phyloP scores from a whole-genome alignment of 2,329 filamentous ascomycete genomes.

The Zarea fungicola region DNA sequence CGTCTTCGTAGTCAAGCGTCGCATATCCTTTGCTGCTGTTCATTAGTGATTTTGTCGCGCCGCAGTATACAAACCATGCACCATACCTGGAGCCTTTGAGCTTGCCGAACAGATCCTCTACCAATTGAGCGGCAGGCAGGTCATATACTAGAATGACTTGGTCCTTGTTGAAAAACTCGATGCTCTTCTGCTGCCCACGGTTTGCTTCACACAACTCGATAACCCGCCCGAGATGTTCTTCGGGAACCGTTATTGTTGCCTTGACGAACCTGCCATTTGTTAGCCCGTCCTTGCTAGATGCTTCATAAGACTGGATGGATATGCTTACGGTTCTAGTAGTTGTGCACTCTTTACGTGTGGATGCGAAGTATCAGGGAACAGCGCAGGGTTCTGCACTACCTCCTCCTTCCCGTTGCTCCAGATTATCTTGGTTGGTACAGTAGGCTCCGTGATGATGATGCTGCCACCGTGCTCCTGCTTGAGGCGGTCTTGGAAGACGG shows the following conservation, averaged over 20 bases:
- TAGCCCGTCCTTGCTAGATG: background rate
- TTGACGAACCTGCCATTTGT: slow-evolving; percentile 53
- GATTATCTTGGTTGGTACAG: slow-evolving; percentile 83
- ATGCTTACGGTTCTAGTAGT: slow-evolving; percentile 46
- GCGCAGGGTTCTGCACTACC: slow-evolving; percentile 77
- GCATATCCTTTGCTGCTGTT: slow-evolving; percentile 73
- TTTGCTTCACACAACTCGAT: slow-evolving; percentile 93
- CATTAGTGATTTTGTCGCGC: background rate
- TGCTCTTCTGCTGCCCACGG: slow-evolving; percentile 77
- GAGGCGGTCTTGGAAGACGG: slow-evolving; percentile 95
- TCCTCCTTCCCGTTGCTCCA: slow-evolving; percentile 73
- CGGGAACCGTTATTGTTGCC: slow-evolving; percentile 83
- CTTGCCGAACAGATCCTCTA: slow-evolving; percentile 96
- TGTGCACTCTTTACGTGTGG: slow-evolving; percentile 38
- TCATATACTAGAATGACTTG: slow-evolving; percentile 96
- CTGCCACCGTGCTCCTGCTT: slow-evolving; percentile 90
- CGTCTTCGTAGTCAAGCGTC: slow-evolving; percentile 93
- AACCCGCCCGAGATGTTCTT: slow-evolving; percentile 88
- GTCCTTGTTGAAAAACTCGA: slow-evolving; percentile 85
- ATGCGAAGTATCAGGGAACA: slow-evolving; percentile 70
- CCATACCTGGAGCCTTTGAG: slow-evolving; percentile 75
- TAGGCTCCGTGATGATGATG: slow-evolving; percentile 95
- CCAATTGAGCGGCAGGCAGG: slow-evolving; percentile 79
- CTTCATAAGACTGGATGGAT: background rate
- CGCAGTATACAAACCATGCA: background rate